These are phyloP conservation scores for Antitrichia curtipendula DNA, from an alignment of 225 moss, liverwort and hornwort species.

Conservation along the genomic window DNA sequence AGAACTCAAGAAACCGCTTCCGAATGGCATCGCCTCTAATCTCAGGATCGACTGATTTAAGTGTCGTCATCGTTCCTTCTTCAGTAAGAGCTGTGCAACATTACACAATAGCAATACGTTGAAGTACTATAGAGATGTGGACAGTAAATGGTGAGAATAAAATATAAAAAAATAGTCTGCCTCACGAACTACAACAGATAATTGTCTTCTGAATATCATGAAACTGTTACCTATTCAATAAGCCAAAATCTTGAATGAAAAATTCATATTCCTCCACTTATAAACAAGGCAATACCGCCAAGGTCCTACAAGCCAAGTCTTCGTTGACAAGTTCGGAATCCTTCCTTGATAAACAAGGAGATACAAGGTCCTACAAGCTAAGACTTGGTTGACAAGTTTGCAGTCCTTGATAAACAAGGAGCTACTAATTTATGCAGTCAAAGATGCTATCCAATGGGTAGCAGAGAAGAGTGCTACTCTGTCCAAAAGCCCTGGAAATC, in stretches of 20 bases:
- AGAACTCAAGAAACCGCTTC: constrained; percentile 72
- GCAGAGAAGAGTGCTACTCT: neutral
- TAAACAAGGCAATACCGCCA: neutral
- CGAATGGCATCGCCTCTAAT: constrained; percentile 66
- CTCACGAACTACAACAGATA: neutral
- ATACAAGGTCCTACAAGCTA: neutral
- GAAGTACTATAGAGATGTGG: neutral
- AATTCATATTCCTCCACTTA: neutral
- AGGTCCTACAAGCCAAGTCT: neutral
- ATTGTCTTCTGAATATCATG: neutral
- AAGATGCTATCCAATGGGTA: neutral
- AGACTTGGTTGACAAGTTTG: neutral
- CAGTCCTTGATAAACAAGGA: neutral
- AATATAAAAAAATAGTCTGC: neutral
- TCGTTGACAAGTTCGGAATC: neutral
- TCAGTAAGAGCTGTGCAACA: constrained; percentile 11
- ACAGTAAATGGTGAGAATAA: neutral
- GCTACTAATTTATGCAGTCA: neutral
- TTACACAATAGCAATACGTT: neutral
- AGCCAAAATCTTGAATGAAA: neutral
- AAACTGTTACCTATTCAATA: neutral
- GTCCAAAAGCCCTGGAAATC: neutral
- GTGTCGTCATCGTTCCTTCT: neutral
- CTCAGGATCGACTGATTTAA: constrained; percentile 11
- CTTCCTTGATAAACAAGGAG: neutral